phyloP scores from a whole-genome alignment of 1,284 basidiomycete species.

The Tetrapyrgos nigripes region DNA sequence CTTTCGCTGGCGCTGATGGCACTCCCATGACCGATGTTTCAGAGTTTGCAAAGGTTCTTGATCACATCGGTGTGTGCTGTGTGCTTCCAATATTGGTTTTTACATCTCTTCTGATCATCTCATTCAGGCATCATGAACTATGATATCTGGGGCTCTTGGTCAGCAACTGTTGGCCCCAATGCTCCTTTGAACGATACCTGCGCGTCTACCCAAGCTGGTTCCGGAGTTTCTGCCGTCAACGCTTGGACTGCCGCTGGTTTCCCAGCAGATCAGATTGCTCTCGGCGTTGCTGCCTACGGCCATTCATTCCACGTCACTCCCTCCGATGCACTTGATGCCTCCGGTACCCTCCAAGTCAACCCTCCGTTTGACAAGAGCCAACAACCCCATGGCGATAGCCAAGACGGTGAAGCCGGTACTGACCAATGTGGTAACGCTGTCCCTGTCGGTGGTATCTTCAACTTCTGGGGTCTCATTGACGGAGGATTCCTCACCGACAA shows the following conservation, averaged over 20 bases:
- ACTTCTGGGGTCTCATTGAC: constrained; percentile 66
- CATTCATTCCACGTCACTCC: constrained; percentile 59
- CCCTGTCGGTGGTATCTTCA: constrained; percentile 41
- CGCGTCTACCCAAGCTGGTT: constrained; percentile 71
- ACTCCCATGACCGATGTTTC: constrained; percentile 72
- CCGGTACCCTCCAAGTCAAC: constrained; percentile 47
- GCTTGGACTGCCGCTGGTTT: constrained; percentile 84
- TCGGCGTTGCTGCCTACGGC: constrained; percentile 84
- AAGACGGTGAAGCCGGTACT: constrained; percentile 39
- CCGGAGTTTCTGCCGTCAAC: constrained; percentile 74
- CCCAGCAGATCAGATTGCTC: constrained; percentile 68
- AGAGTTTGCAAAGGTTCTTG: constrained; percentile 71
- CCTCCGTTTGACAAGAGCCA: constrained; percentile 53
- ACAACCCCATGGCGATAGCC: constrained; percentile 59
- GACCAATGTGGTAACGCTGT: constrained; percentile 60
- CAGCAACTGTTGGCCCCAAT: constrained; percentile 52
- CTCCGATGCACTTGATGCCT: constrained; percentile 43
- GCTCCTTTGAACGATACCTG: constrained; percentile 84
- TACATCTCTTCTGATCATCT: not conserved
- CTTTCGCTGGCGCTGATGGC: constrained; percentile 71
- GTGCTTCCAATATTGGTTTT: not conserved
- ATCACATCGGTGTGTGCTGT: constrained; percentile 61
- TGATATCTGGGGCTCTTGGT: constrained; percentile 78
- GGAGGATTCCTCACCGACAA: constrained; percentile 57
- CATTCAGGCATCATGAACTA: constrained; percentile 79